phyloP scores from a whole-genome alignment of 169 alveolate genomes.

The Eimeria falciformis region DNA sequence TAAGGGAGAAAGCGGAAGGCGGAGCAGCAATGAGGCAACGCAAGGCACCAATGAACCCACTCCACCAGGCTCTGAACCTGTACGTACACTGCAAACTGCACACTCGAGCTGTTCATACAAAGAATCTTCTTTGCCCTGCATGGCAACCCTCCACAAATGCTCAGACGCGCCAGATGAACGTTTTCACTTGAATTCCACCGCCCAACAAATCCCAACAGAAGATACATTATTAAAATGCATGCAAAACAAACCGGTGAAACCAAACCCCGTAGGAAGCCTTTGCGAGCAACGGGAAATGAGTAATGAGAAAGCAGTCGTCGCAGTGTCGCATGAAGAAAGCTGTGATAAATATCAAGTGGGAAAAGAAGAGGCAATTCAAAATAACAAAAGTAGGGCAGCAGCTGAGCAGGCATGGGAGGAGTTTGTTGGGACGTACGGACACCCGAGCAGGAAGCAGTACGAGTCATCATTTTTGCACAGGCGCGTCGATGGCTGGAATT shows the following conservation, averaged over 20 bases:
- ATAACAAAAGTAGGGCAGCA: not conserved
- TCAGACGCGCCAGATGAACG: not conserved
- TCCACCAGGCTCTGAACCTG: too few relatives aligned
- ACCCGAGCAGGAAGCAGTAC: not conserved
- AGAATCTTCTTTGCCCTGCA: too few relatives aligned
- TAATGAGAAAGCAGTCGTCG: not conserved
- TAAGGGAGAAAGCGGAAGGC: not conserved
- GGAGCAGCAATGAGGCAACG: slow-evolving; percentile 33
- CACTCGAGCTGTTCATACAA: too few relatives aligned
- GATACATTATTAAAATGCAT: too few relatives aligned
- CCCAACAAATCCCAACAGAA: too few relatives aligned
- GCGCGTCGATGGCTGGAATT: slow-evolving; percentile 4
- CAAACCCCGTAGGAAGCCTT: too few relatives aligned
- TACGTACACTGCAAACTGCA: too few relatives aligned
- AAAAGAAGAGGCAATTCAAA: not conserved
- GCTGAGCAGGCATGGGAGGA: slow-evolving; percentile 30
- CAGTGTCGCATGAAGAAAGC: not conserved
- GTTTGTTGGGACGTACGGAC: slow-evolving; percentile 20
- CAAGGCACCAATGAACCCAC: too few relatives aligned
- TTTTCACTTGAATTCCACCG: not conserved
- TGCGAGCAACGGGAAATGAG: too few relatives aligned
- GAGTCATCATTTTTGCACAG: not conserved
- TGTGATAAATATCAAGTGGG: not conserved
- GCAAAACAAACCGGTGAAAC: too few relatives aligned
- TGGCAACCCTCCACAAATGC: too few relatives aligned